Base-by-base conservation (phyloP, 148 eudicot species). In the Rhododendron simsii region DNA sequence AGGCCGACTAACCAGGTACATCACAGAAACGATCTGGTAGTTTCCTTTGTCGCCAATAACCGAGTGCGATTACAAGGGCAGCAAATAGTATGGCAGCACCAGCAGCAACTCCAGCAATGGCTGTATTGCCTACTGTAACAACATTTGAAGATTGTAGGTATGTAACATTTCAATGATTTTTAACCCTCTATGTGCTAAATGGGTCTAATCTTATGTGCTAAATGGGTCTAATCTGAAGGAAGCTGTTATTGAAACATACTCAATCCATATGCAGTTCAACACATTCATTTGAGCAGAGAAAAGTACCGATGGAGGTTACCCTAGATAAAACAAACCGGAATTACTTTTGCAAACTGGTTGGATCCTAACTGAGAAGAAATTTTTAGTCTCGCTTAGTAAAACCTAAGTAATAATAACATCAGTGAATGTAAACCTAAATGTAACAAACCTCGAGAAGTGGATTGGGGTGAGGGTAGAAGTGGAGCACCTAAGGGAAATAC, bases 81-180 rank as follows among this genome's bases (percentile, higher is more conserved):
- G 95, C 94, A 91, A 95, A 93, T 65, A 95, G 86, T 55, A 95
- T 87, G 59, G 94, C 98, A 78, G 94, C 96, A 87, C 94, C 96
- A 51, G 93, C 95, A 77, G 94, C 95, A 83, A 92, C 98, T 78
- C 95, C 96, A 73, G 95, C 98, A 87, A 95, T 95, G n/a, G 93
- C 96, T 87, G 92, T 90, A 78, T 89, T 91, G n/a, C 89, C 91
- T 59, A 79, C 89, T 92, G 92, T 23, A 87, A 87, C 33, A 50
- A 67, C 71, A 83, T 71, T 80, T 74, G 77, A 74, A 80, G 71
- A 74, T 79, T 78, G 41, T 10, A 84, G 21, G 69, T 18, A 59
- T 5, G 65, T 59, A 20, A 16, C 65, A 59, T 5, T 59, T 21
- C 7, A 59, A 59, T 18, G n/a, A 59, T 59, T 59, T 59, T 59